Base-by-base conservation (phyloP, 1,284 basidiomycete genomes). In the Microbotryum lychnidis-dioicae region DNA sequence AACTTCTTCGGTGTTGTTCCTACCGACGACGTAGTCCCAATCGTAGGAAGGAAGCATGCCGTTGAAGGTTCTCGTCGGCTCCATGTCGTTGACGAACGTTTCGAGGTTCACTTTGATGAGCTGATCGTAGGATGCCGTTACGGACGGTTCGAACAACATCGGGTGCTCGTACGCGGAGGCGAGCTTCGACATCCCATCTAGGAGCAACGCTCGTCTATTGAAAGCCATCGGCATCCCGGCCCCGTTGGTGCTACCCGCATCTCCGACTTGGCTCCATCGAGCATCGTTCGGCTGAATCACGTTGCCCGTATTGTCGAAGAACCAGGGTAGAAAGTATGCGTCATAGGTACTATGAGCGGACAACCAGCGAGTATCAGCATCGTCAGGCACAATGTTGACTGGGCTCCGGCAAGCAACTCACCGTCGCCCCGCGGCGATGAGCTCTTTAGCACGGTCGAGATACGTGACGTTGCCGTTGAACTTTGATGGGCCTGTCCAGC, bases 261-360 rank as follows among this genome's bases (percentile, higher is more conserved):
- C 64, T 31, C 64, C 64, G 1, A 53, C 51, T 4, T 50, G 29
- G 21, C 29, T 53, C 64, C 64, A 66, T 2, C 61, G 59, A 2
- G n/a, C 12, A 33, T 63, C 62, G 25, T 57, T 45, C 0, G 64
- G 64, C 31, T 66, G 62, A n/a, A 66, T 66, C 16, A 66, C 49
- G 9, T 49, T 48, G 12, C 54, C 56, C 16, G 50, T 50, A 33
- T 56, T 45, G 46, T 66, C 64, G 23, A 63, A 48, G 52, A 66
- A 66, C 27, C 29, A 44, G 14, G 56, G 57, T 42, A 63, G 46
- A 44, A 66, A 57, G 48, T 63, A 66, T 37, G 47, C 56, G 16
- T 62, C 54, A 56, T 59, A 61, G 12, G 60, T 61, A 48, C 63
- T 65, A 50, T 44, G 10, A 20, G 6, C 10, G 18, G 21, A 2